A percentile compares a stretch with the other conserved stretches of the same genome.
Evolutionary conservation across 106 monocot genomes (phyloP).

Genomic region (Dendrobium chrysotoxum): DNA sequence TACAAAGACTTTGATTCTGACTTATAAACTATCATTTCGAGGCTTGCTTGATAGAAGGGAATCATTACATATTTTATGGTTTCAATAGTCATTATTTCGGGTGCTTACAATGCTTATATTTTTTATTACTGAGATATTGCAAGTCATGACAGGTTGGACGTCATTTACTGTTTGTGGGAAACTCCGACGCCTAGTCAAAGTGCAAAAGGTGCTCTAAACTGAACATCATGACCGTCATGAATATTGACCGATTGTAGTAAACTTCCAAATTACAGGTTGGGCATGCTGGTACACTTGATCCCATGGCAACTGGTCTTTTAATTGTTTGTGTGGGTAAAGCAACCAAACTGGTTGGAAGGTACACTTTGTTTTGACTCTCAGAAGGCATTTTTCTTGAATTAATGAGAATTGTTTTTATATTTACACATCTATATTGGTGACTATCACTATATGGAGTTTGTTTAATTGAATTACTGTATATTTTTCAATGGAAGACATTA

Average conservation of each 20-base stretch:
- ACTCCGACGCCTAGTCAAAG: slow-evolving; percentile 77
- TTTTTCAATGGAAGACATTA: not conserved
- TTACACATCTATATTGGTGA: not conserved
- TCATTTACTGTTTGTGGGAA: slow-evolving; percentile 99
- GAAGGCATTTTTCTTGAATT: not conserved
- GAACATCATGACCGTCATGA: not conserved
- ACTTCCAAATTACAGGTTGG: slow-evolving; percentile 55
- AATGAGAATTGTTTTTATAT: not conserved
- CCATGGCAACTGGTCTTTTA: slow-evolving; percentile 93
- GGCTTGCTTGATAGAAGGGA: not conserved
- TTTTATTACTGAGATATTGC: not conserved
- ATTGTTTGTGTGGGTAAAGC: slow-evolving; percentile 98
- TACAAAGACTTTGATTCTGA: not conserved
- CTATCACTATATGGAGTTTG: not conserved
- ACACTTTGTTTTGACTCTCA: slow-evolving; percentile 4
- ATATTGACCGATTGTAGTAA: not conserved
- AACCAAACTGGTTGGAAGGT: slow-evolving; percentile 88
- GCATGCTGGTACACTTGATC: slow-evolving; percentile 97
- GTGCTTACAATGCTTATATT: not conserved
- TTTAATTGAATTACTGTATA: not conserved
- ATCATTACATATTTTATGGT: not conserved
- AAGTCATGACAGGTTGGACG: slow-evolving; percentile 75
- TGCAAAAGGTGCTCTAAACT: slow-evolving; percentile 66
- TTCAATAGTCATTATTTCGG: not conserved
- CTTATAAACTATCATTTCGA: not conserved